A percentile compares a stretch with the other conserved stretches of the same genome.
These are phyloP conservation scores for Suaeda aralocaspica DNA, from an alignment of 148 eudicot genomes.

Conservation along the genomic window DNA sequence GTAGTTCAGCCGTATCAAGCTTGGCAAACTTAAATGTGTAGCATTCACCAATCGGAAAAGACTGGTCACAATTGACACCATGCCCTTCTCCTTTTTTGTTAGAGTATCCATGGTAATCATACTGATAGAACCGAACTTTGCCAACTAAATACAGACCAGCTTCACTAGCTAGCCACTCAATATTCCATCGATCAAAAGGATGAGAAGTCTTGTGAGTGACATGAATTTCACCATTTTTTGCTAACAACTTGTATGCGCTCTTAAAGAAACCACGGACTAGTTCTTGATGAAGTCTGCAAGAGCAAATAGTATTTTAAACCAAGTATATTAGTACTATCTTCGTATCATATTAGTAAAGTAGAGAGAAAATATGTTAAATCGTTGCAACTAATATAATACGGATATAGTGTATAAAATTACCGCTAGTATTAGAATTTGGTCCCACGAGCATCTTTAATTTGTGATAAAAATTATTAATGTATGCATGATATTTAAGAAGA, in stretches of 20 bases:
- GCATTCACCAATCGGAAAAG: slow-evolving; percentile 30
- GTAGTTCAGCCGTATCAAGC: not conserved
- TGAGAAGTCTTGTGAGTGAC: slow-evolving; percentile 39
- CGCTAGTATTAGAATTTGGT: too few relatives aligned
- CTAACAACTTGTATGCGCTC: slow-evolving; percentile 26
- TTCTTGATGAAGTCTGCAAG: slow-evolving; percentile 16
- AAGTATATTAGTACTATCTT: too few relatives aligned
- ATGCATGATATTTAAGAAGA: too few relatives aligned
- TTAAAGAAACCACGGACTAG: slow-evolving; percentile 27
- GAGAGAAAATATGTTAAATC: too few relatives aligned
- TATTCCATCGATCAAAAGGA: slow-evolving; percentile 30
- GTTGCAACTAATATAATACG: too few relatives aligned
- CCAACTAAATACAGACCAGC: slow-evolving; percentile 19
- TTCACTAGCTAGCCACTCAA: slow-evolving; percentile 18
- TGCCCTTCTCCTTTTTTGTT: slow-evolving; percentile 28
- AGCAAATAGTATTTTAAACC: too few relatives aligned
- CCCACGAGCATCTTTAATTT: too few relatives aligned
- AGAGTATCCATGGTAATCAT: slow-evolving; percentile 27
- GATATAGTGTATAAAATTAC: too few relatives aligned
- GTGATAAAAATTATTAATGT: too few relatives aligned
- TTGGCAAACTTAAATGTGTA: slow-evolving; percentile 21
- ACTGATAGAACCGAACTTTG: slow-evolving; percentile 1
- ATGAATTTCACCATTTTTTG: slow-evolving; percentile 24
- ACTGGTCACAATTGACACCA: not conserved
- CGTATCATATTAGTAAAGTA: too few relatives aligned